Percentiles rank a stretch among this genome's conserved stretches.
Evolutionary conservation across 148 eudicot genomes (phyloP).

Genomic region (Gaultheria prostrata): DNA sequence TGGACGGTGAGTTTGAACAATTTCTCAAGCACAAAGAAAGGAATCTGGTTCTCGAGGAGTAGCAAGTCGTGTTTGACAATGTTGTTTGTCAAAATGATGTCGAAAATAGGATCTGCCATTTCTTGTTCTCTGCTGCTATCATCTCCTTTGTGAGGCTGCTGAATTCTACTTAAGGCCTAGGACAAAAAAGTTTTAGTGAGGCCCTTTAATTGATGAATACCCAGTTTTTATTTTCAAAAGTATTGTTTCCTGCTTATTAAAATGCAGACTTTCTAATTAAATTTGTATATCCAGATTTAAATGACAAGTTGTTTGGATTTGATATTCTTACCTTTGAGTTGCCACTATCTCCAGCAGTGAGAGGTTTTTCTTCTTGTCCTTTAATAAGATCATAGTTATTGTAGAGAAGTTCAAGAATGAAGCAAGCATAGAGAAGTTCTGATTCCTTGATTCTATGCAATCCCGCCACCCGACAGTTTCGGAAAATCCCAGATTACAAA

Average conservation of each 20-base stretch:
- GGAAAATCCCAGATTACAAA: no score
- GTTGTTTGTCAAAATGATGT: not conserved
- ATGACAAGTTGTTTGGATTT: no score
- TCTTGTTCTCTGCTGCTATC: not conserved
- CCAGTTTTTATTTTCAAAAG: no score
- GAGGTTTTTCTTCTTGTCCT: not conserved
- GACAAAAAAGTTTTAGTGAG: not conserved
- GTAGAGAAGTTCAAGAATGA: not conserved
- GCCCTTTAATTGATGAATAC: not conserved
- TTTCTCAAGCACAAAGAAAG: slow-evolving; percentile 1
- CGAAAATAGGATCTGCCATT: not conserved
- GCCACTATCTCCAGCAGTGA: not conserved
- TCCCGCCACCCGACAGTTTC: no score
- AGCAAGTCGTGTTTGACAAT: not conserved
- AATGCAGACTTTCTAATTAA: no score
- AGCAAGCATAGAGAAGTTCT: not conserved
- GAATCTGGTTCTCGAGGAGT: slow-evolving; percentile 16
- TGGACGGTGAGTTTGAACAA: not conserved
- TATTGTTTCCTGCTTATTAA: no score
- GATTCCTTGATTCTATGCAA: no score
- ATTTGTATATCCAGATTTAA: no score
- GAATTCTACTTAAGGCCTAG: not conserved
- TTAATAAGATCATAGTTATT: not conserved
- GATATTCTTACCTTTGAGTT: not conserved
- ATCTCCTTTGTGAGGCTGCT: not conserved